Evolutionary conservation across 2,329 filamentous ascomycete species (phyloP).

Genomic region (Hirsutella rhossiliensis): DNA sequence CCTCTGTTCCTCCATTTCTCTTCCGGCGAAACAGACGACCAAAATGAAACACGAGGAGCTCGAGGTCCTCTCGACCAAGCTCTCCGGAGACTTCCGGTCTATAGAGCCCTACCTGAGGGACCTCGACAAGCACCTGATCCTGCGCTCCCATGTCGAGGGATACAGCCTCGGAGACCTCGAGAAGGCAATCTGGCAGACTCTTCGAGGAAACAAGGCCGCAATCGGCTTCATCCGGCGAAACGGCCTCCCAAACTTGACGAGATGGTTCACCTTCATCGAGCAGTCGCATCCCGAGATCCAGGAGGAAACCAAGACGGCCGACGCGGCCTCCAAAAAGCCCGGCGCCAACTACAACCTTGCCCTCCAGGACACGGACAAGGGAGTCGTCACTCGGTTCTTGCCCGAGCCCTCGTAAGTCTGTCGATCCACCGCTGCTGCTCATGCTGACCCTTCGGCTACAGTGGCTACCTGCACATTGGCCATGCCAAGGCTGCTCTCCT

Average conservation of each 20-base stretch:
- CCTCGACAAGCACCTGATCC: slow-evolving; percentile 76
- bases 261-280: slow-evolving; percentile 85
- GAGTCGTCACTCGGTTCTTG: slow-evolving; percentile 84
- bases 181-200: slow-evolving; percentile 68
- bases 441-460: slow-evolving; percentile 11
- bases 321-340: slow-evolving; percentile 61
- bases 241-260: slow-evolving; percentile 59
- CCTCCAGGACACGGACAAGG: slow-evolving; percentile 72
- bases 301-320: slow-evolving; percentile 55
- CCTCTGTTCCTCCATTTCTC: not conserved
- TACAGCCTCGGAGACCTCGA: slow-evolving; percentile 69
- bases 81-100: slow-evolving; percentile 65
- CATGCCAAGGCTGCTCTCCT: slow-evolving; percentile 89
- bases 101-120: slow-evolving; percentile 63
- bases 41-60: slow-evolving; percentile 48
- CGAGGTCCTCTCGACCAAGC: slow-evolving; percentile 34
- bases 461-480: slow-evolving; percentile 85
- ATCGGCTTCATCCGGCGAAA: slow-evolving; percentile 71
- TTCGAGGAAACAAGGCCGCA: slow-evolving; percentile 77
- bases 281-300: slow-evolving; percentile 67
- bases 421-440: not conserved
- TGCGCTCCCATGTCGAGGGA: slow-evolving; percentile 76
- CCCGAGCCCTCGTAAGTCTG: slow-evolving; percentile 73
- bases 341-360: slow-evolving; percentile 84
- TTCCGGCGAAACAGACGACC: not conserved